A percentile compares a stretch with the other conserved stretches of the same genome.
These are phyloP conservation scores for Chalciporus piperatus DNA, from an alignment of 768 basidiomycete genomes.

Conservation along the genomic window DNA sequence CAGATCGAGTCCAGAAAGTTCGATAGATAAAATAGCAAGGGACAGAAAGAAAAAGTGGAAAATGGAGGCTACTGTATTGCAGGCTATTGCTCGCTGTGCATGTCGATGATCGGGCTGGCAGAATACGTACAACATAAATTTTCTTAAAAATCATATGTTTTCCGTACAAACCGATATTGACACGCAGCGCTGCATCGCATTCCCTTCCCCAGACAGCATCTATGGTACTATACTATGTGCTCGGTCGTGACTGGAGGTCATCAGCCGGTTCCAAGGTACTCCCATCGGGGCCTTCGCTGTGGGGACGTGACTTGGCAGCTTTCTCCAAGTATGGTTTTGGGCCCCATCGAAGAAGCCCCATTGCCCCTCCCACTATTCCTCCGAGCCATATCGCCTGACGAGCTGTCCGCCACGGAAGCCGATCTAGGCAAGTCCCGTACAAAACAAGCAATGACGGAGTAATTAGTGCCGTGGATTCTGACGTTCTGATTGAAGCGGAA, in stretches of 20 bases:
- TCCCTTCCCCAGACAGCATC: too few relatives aligned
- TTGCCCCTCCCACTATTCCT: constrained; percentile 50
- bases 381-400: constrained; percentile 53
- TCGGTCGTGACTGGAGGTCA: background rate
- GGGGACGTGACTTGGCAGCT: constrained; percentile 14
- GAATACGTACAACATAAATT: background rate
- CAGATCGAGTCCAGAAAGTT: background rate
- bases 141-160: background rate
- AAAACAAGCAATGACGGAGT: background rate
- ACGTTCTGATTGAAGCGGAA: constrained; percentile 2
- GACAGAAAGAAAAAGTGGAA: background rate
- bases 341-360: constrained; percentile 46
- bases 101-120: background rate
- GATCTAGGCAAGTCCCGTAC: constrained; percentile 40
- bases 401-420: constrained; percentile 50
- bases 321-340: constrained; percentile 27
- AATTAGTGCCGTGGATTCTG: background rate
- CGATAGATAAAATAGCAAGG: background rate
- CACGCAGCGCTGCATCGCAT: too few relatives aligned
- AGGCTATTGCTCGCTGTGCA: constrained; percentile 4
- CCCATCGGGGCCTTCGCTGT: background rate
- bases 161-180: too few relatives aligned
- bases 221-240: background rate
- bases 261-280: background rate
- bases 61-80: background rate